Base-by-base conservation (phyloP, 2,329 filamentous ascomycete species). In the Phialemoniopsis sp. region DNA sequence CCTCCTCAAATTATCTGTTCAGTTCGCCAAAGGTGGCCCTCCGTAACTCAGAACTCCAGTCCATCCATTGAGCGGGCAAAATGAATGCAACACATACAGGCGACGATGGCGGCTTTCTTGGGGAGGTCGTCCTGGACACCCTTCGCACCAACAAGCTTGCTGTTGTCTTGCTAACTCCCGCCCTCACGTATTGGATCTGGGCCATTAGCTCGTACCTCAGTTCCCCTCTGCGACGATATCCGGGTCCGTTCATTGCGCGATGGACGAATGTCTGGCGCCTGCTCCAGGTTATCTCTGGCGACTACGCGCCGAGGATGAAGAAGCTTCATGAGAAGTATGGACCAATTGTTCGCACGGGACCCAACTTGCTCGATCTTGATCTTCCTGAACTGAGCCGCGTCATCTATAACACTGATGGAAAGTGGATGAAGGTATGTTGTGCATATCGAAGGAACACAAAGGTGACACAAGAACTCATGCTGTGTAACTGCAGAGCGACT, bases 261-360 rank as follows among this genome's bases (percentile, higher is more conserved):
- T 59, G 53, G 39, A 65, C 59, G 1, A 60, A 62, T 13, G 37
- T 66, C 5, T 67, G 60, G 62, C 58, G 58, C 9, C 41, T 65
- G 15, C 54, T 50, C 34, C 54, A 57, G 21, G 55, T 53, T 5
- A 46, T 40, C 8, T 51, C 46, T 1, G 57, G 58, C 13, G 48
- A 54, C 5, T 60, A 50, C 14, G 55, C 60, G 12, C 36, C 54
- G 6, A 44, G 51, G 2, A 50, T 59, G 13, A 50, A 61, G 9
- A 49, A 54, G 13, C 48, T 68, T 1, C 65, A 67, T 38, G 46
- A 55, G 7, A 54, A 58, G 42, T 59, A 67, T 42, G 65, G 66
- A 0, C 62, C 64, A 0, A 56, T 65, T 9, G 62, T 70, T 4
- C 62, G 62, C 8, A 58, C 67, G n/a, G 63, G 55, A 1, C 66